Evolutionary conservation across 1,284 basidiomycete species (phyloP).

Genomic region (Puccinia novopanici): DNA sequence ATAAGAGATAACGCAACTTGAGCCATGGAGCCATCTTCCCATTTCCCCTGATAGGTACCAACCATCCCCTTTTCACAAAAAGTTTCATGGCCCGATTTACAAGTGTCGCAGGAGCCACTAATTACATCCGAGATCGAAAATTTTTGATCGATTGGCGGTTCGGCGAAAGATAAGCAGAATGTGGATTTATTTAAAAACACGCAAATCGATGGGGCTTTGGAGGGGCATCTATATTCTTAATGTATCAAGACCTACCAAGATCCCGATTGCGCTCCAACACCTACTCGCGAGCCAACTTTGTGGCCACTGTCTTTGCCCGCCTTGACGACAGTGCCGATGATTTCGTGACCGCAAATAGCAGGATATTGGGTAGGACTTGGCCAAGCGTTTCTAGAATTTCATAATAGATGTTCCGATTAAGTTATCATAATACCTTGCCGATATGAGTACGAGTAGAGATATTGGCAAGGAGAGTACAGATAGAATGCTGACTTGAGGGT

Average conservation of each 20-base stretch:
- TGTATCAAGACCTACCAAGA: slow-evolving; percentile 21
- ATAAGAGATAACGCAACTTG: slow-evolving; percentile 17
- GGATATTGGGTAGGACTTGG: slow-evolving; percentile 37
- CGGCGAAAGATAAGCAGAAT: too few species aligned
- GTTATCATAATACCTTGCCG: too few species aligned
- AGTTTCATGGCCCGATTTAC: slow-evolving; percentile 22
- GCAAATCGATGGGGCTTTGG: too few species aligned
- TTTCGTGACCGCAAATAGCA: slow-evolving; percentile 45
- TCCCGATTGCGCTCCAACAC: slow-evolving; percentile 39
- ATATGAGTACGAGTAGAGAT: too few species aligned
- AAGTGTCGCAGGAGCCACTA: slow-evolving; percentile 37
- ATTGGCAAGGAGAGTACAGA: too few species aligned
- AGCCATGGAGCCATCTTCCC: slow-evolving; percentile 22
- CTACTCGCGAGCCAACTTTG: slow-evolving; percentile 21
- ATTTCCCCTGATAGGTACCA: slow-evolving; percentile 44
- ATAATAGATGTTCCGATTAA: too few species aligned
- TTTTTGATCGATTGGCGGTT: too few species aligned
- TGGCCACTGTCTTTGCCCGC: slow-evolving; percentile 41
- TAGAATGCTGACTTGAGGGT: slow-evolving; percentile 37
- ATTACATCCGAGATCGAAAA: too few species aligned
- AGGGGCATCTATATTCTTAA: too few species aligned
- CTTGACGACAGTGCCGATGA: slow-evolving; percentile 33
- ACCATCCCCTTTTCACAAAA: slow-evolving; percentile 37
- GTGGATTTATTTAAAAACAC: too few species aligned
- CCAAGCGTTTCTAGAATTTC: slow-evolving; percentile 43